phyloP scores from a whole-genome alignment of 805 yeast species.

The Candida vaughaniae region DNA sequence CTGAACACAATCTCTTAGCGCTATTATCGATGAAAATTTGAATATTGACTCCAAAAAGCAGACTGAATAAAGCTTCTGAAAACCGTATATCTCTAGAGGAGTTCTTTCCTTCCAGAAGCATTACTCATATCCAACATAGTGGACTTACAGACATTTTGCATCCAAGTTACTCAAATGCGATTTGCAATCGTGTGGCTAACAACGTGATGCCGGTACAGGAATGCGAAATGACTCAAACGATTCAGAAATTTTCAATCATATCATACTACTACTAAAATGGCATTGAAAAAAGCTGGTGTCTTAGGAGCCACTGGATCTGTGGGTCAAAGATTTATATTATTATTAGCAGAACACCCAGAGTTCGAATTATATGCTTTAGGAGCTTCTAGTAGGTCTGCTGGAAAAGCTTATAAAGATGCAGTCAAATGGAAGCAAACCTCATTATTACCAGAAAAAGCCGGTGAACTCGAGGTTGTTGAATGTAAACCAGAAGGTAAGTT shows the following conservation, averaged over 20 bases:
- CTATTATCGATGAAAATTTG: no score
- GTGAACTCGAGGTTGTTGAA: constrained; percentile 65
- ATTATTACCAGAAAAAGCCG: constrained; percentile 68
- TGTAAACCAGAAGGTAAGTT: constrained; percentile 73
- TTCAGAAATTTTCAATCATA: background rate
- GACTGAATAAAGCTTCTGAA: no score
- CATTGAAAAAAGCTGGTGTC: constrained; percentile 66
- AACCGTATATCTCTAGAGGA: no score
- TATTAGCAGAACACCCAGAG: constrained; percentile 84
- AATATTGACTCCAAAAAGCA: no score
- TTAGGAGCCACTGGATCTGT: constrained; percentile 98
- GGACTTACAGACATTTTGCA: no score
- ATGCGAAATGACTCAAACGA: background rate
- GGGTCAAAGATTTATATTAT: constrained; percentile 90
- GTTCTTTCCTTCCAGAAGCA: no score
- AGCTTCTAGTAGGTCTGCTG: constrained; percentile 93
- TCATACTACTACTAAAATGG: no score
- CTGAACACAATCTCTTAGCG: no score
- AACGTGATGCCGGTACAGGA: no score
- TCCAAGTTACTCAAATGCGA: no score
- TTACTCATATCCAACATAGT: no score
- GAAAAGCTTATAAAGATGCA: constrained; percentile 80
- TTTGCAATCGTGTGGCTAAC: no score
- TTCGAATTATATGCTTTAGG: constrained; percentile 84
- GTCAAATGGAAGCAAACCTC: constrained; percentile 93